Percentiles rank a stretch among this genome's conserved stretches.
Evolutionary conservation across 768 basidiomycete species (phyloP).

Genomic region (Melanogaster broomeanus): DNA sequence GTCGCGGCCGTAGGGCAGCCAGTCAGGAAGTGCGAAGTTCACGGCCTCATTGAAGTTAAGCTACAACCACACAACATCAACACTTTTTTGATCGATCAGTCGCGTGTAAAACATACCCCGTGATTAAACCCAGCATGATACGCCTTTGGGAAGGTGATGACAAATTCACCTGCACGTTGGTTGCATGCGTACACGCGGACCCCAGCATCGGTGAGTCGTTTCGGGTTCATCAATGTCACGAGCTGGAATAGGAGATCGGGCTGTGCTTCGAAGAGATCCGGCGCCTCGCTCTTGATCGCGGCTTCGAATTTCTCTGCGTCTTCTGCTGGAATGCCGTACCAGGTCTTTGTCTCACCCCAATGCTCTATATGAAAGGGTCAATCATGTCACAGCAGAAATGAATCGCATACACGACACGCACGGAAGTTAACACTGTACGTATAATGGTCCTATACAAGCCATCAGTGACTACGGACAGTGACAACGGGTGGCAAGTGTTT

Average conservation of each 20-base stretch:
- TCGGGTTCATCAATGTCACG: slow-evolving; percentile 96
- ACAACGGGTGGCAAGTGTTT: slow-evolving; percentile 24
- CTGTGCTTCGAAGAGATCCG: slow-evolving; percentile 97
- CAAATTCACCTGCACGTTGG: slow-evolving; percentile 96
- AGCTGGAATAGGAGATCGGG: slow-evolving; percentile 97
- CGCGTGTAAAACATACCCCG: slow-evolving; percentile 64
- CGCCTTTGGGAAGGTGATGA: slow-evolving; percentile 96
- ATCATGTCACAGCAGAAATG: slow-evolving; percentile 23
- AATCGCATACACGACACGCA: slow-evolving; percentile 41
- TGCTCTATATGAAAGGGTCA: slow-evolving; percentile 65
- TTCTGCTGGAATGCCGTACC: slow-evolving; percentile 97
- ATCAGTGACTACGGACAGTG: slow-evolving; percentile 24
- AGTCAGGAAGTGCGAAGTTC: slow-evolving; percentile 96
- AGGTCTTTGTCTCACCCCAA: slow-evolving; percentile 99
- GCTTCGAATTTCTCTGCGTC: slow-evolving; percentile 96
- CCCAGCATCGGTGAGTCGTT: slow-evolving; percentile 80
- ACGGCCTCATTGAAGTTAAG: slow-evolving; percentile 99
- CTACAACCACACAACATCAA: slow-evolving; percentile 45
- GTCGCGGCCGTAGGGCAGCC: slow-evolving; percentile 84
- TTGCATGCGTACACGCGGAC: slow-evolving; percentile 94
- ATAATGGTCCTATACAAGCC: slow-evolving; percentile 79
- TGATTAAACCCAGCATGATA: slow-evolving; percentile 99
- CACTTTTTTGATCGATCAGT: slow-evolving; percentile 20
- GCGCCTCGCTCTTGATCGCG: slow-evolving; percentile 92
- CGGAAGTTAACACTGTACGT: slow-evolving; percentile 96